Evolutionary conservation across 768 basidiomycete species (phyloP), one percentile per base, ranked within the genome.

Genomic region (Lentinus tigrinus): DNA sequence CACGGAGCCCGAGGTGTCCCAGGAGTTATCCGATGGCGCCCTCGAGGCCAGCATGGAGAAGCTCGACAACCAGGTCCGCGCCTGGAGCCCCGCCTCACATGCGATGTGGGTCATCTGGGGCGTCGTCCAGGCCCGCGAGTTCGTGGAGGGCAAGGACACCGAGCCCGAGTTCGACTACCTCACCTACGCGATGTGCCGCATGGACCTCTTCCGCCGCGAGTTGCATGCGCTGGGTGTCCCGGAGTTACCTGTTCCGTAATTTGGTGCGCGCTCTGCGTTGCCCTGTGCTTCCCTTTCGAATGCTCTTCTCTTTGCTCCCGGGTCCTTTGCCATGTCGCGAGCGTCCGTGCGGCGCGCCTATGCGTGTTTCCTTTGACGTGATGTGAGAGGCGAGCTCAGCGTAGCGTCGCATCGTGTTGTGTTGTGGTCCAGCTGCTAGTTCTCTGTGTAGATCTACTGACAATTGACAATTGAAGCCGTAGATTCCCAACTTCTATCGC

Each of bases 71-170:
- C 90, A 95, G 70, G 92, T 98, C 37, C 79, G 75, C 44, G 77
- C 85, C 10, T 99, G 97, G 97, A 89, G 90, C 65, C 90, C 95
- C 11, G 88, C 92, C 4, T 89, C 89, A 21, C 93, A 95, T 65
- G 94, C 83, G 13, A 87, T 89, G 82, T 98, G 96, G 95, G 86
- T 91, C 7, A 75, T 98, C 43, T 99, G 97, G 97, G 94, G 91
- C 8, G 79, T 98, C 62, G 85, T 98, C 4, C 94, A 96, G 72
- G 93, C 92, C 6, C 83, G 83, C 61, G 91, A 93, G 63, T 83
- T 87, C 63, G 61, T 93, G 7, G 81, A 87, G 64, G 79, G 73
- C 17, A 76, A 78, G 39, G 81, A 79, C 44, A 75, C 72, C 37
- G 80, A 85, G 63, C 82, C 82, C 16, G 96, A 95, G 63, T 98